Percentiles rank a stretch among this genome's conserved stretches.
phyloP scores from a whole-genome alignment of 129 eudicot species.

The Centella asiatica region DNA sequence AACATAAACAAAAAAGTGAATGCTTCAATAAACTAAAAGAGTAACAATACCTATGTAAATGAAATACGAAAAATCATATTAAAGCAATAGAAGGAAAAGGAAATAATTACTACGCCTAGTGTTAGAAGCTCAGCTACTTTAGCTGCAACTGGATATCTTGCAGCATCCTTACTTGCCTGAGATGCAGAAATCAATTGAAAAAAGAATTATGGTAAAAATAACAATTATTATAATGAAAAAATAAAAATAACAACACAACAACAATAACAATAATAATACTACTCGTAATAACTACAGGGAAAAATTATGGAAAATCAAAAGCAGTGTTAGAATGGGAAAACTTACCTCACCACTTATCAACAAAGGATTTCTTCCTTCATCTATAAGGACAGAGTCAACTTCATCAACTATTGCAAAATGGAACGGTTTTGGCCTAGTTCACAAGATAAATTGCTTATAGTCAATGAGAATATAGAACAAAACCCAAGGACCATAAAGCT shows the following conservation, averaged over 20 bases:
- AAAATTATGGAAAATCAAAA: neutral
- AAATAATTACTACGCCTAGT: slow-evolving; percentile 45
- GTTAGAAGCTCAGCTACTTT: slow-evolving; percentile 95
- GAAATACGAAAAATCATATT: neutral
- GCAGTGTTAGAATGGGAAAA: slow-evolving; percentile 1
- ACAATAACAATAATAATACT: too few species aligned
- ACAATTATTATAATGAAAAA: too few species aligned
- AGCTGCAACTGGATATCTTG: slow-evolving; percentile 97
- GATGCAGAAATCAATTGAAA: slow-evolving; percentile 13
- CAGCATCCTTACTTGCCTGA: slow-evolving; percentile 89
- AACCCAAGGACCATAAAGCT: neutral
- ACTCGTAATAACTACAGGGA: neutral
- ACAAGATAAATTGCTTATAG: slow-evolving; percentile 2
- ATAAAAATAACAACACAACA: too few species aligned
- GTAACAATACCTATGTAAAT: neutral
- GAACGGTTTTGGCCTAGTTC: slow-evolving; percentile 91
- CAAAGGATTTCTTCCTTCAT: slow-evolving; percentile 95
- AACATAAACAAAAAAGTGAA: slow-evolving; percentile 8
- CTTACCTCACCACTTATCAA: slow-evolving; percentile 90
- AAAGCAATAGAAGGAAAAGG: slow-evolving; percentile 11
- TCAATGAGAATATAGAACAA: slow-evolving; percentile 5
- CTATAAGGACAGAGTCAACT: slow-evolving; percentile 95
- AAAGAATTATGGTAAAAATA: too few species aligned
- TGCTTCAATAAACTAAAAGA: neutral
- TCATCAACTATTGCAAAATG: slow-evolving; percentile 99